A percentile compares a stretch with the other conserved stretches of the same genome.
Evolutionary conservation across 2,329 filamentous ascomycete genomes (phyloP).

Genomic region (Neopestalotiopsis sp.): DNA sequence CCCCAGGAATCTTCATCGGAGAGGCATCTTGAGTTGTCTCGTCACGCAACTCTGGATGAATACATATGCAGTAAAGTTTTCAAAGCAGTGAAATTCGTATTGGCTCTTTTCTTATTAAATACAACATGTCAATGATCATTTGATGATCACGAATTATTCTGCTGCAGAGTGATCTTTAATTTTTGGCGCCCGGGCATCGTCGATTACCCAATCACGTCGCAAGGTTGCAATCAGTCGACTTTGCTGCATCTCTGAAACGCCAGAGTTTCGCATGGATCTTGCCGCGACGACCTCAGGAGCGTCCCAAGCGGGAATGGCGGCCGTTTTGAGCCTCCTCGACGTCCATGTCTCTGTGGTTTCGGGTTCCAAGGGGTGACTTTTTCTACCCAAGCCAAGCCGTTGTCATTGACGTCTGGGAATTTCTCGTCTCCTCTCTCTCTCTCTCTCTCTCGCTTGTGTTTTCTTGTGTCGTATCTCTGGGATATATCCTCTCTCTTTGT

Average conservation of each 20-base stretch:
- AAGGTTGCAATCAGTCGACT: constrained; percentile 39
- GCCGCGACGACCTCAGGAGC: constrained; percentile 17
- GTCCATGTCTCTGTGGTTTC: constrained; percentile 35
- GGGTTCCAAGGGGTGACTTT: constrained; percentile 18
- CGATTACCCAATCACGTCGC: constrained; percentile 21
- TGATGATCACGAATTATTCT: background rate
- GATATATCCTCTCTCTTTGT: constrained; percentile 5
- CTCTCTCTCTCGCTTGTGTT: background rate
- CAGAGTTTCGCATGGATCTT: constrained; percentile 36
- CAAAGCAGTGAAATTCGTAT: background rate
- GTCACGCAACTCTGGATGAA: background rate
- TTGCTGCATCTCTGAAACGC: constrained; percentile 54
- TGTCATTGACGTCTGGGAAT: constrained; percentile 14
- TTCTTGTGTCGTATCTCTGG: background rate
- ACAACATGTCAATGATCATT: background rate
- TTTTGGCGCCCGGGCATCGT: constrained; percentile 1
- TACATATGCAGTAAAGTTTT: background rate
- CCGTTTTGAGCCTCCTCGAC: constrained; percentile 20
- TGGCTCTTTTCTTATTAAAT: background rate
- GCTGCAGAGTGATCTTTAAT: background rate
- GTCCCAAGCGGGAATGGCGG: constrained; percentile 22
- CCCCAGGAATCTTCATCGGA: background rate
- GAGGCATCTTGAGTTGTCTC: background rate
- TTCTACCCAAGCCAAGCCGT: constrained; percentile 15
- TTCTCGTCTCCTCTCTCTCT: constrained; percentile 19